Evolutionary conservation across 2,329 filamentous ascomycete genomes (phyloP), one percentile per base, ranked within the genome.

Genomic region (Beauveria caledonica): DNA sequence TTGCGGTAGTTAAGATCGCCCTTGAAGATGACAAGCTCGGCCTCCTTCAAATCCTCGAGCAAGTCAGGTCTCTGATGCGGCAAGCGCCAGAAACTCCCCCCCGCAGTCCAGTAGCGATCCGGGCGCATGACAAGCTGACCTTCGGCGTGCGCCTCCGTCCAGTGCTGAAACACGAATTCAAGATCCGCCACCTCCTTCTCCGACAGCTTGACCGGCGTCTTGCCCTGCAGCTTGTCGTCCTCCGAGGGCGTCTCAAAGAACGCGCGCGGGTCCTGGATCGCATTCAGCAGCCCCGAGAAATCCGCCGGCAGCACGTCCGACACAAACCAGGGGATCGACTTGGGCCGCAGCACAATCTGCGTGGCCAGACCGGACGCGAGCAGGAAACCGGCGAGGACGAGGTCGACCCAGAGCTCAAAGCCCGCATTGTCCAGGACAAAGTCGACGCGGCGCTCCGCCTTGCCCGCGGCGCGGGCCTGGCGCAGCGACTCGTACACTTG

Each of bases 1-100:
- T 99, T 99, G 63, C 94, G 82, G 74, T 97, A 99, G 76, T 99
- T 99, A 66, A 99, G 73, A 71, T 99, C 94, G 3, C 94, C 94
- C 79, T 99, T 99, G 80, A 97, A 97, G 60, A 99, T 86, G 13
- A 96, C 90, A 19, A 99, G 79, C 72, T 96, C 90, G 65, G 89
- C 90, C 63, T 85, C 76, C 77, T 92, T 87, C 60, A 99, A 75
- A 69, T 97, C 93, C 7, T 89, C 81, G 57, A 85, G 81, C 13
- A 99, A 76, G 29, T 82, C 80, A 3, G 84, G 82, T 1, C 86
- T 89, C 25, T 84, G 79, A 15, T 78, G 73, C 0, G 92, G 92
- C 62, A 99, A 74, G 36, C 92, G 83, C 92, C 94, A 97, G 77
- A 88, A 99, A 69, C 89, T 90, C 3, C 91, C 91, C 0, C 82